Base-by-base conservation (phyloP, 2,329 filamentous ascomycete genomes). In the Hirsutella rhossiliensis region DNA sequence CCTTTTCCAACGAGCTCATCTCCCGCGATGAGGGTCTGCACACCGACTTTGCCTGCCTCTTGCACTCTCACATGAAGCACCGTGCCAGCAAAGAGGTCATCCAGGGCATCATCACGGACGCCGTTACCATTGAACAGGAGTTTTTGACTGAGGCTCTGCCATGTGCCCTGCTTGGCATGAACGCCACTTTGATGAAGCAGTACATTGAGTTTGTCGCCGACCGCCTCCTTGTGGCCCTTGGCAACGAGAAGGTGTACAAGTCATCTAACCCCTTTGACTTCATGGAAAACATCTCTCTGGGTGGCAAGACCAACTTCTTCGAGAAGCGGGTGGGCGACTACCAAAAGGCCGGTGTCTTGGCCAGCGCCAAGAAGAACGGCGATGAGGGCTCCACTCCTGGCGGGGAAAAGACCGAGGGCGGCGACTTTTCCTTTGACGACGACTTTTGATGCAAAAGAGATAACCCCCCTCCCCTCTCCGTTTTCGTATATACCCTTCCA, bases 231-330 rank as follows among this genome's bases (percentile, higher is more conserved):
- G 73, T 97, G 47, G 82, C 92, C 29, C 84, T 98, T 40, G 92
- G 92, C 59, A 96, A 96, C 68, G 78, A 85, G 57, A 97, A 96
- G 76, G 75, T 85, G 58, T 98, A 94, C 80, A 86, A 92, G 62
- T 74, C 84, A 23, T 78, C 82, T 64, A 98, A 98, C 73, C 92
- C 92, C 63, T 98, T 98, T 65, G 92, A 98, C 76, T 98, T 98
- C 69, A 98, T 98, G 92, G 92, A 98, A 78, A 96, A 95, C 71
- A 98, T 98, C 68, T 97, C 92, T 19, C 78, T 98, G 11, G 87
- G 88, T 43, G 92, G 92, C 68, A 98, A 98, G 85, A 98, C 92
- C 65, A 98, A 98, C 81, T 98, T 98, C 80, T 98, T 98, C 65
- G 92, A 98, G 84, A 98, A 98, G 85, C 87, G 92, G 57, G 92